Evolutionary conservation across 164 flowering plant species (phyloP).

Genomic region (Liriodendron chinense): DNA sequence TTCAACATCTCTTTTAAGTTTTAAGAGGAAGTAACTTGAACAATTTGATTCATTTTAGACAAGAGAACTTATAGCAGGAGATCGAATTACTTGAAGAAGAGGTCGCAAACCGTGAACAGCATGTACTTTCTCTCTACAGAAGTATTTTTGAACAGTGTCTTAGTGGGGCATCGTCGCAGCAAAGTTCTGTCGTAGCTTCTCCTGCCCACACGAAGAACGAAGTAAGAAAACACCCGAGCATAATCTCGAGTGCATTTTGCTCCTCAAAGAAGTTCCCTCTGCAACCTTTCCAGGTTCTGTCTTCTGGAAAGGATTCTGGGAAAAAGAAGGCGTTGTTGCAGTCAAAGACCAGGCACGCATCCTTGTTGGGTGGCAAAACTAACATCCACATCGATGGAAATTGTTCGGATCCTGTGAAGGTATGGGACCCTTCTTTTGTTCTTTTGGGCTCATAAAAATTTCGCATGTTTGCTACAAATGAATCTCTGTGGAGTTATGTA

Average conservation of each 20-base stretch:
- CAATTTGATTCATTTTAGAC: constrained; percentile 35
- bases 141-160: constrained; percentile 64
- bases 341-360: constrained; percentile 37
- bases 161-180: constrained; percentile 57
- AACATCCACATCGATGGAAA: constrained; percentile 27
- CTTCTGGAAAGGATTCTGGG: constrained; percentile 41
- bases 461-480: neutral
- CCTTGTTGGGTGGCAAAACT: constrained; percentile 29
- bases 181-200: constrained; percentile 59
- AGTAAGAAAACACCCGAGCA: constrained; percentile 66
- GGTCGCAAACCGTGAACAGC: constrained; percentile 81
- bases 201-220: constrained; percentile 59
- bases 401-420: constrained; percentile 40
- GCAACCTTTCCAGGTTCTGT: constrained; percentile 53
- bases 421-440: constrained; percentile 17
- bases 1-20: neutral
- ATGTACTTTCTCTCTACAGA: constrained; percentile 80
- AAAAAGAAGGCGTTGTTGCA: constrained; percentile 38
- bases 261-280: constrained; percentile 73
- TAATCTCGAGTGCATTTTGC: constrained; percentile 80
- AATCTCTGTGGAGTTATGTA: neutral
- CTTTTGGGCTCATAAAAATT: neutral
- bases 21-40: neutral
- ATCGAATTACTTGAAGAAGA: constrained; percentile 87
- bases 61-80: constrained; percentile 72